Evolutionary conservation across 352 stramenopile species (phyloP).

Genomic region (Phytophthora tentaculata): DNA sequence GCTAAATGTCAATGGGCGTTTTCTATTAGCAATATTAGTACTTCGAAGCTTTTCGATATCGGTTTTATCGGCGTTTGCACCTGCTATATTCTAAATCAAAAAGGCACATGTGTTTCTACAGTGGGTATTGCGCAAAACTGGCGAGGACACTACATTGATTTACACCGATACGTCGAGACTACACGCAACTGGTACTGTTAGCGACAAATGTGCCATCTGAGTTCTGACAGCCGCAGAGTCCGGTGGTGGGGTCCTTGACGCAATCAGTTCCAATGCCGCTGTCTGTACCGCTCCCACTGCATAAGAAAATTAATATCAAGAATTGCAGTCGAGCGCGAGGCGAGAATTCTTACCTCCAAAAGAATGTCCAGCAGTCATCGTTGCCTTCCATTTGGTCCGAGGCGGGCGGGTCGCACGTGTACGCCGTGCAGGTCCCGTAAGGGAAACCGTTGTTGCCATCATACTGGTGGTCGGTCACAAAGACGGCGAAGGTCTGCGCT

Average conservation of each 20-base stretch:
- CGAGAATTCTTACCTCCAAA: slow-evolving; percentile 34
- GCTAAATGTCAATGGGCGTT: too few species aligned
- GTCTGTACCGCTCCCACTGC: slow-evolving; percentile 22
- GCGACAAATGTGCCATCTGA: slow-evolving; percentile 33
- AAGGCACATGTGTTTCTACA: too few species aligned
- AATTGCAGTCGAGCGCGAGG: not conserved
- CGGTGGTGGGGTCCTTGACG: slow-evolving; percentile 33
- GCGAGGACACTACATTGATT: not conserved
- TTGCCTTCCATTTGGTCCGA: slow-evolving; percentile 24
- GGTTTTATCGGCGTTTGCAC: too few species aligned
- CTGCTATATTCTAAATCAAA: too few species aligned
- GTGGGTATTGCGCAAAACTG: too few species aligned
- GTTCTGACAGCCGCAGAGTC: slow-evolving; percentile 39
- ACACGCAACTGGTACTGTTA: slow-evolving; percentile 30
- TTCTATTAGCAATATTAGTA: too few species aligned
- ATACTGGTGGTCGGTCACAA: slow-evolving; percentile 40
- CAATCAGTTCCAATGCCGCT: slow-evolving; percentile 29
- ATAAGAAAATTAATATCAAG: slow-evolving; percentile 9
- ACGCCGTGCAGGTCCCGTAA: slow-evolving; percentile 42
- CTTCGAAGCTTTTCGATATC: too few species aligned
- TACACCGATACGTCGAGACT: not conserved
- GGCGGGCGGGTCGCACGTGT: slow-evolving; percentile 24
- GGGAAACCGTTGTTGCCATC: slow-evolving; percentile 39
- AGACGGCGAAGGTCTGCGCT: slow-evolving; percentile 44
- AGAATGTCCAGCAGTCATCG: slow-evolving; percentile 41